A percentile compares a stretch with the other conserved stretches of the same genome.
Conservation (phyloP, 805 yeast species). For the Candida arabinofermentans region DNA sequence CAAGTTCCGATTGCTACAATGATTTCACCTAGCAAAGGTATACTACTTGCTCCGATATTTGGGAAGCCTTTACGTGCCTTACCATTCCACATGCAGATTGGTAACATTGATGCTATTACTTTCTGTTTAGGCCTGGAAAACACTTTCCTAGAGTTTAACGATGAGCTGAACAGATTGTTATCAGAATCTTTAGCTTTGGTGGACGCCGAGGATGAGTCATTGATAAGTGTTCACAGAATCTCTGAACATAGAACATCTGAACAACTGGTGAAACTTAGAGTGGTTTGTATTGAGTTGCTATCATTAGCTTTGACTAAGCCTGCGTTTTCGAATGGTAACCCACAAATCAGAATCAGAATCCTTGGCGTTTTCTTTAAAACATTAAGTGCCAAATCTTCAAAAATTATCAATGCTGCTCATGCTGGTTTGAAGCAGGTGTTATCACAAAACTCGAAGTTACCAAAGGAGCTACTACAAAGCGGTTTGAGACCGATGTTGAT, state of each 20-base stretch:
- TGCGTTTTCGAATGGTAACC: conserved; percentile 63
- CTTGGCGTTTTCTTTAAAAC: conserved; percentile 95
- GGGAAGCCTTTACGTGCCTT: conserved; percentile 95
- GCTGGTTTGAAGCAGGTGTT: conserved; percentile 80
- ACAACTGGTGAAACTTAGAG: conserved; percentile 81
- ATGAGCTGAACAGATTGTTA: conserved; percentile 78
- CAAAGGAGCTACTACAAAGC: conserved; percentile 91
- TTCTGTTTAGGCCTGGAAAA: conserved; percentile 80
- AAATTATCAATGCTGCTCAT: conserved; percentile 91
- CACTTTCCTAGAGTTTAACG: conserved; percentile 80
- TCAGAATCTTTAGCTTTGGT: conserved; percentile 91
- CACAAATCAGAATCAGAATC: conserved; percentile 74
- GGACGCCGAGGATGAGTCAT: conserved; percentile 95
- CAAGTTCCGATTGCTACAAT: conserved; percentile 66
- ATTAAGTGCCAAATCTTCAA: conserved; percentile 75
- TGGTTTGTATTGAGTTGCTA: conserved; percentile 80
- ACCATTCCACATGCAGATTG: conserved; percentile 98
- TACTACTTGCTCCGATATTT: conserved; percentile 87
- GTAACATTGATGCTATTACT: conserved; percentile 95
- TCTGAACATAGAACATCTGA: conserved; percentile 85
- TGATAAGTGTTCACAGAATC: conserved; percentile 81
- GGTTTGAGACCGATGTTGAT: conserved; percentile 93
- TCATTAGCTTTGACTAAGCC: conserved; percentile 83
- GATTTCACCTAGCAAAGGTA: conserved; percentile 77
- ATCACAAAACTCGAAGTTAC: conserved; percentile 81